These are phyloP conservation scores for Phascolomyces articulosus DNA, from an alignment of 371 early-diverging fungal genomes.

Conservation along the genomic window DNA sequence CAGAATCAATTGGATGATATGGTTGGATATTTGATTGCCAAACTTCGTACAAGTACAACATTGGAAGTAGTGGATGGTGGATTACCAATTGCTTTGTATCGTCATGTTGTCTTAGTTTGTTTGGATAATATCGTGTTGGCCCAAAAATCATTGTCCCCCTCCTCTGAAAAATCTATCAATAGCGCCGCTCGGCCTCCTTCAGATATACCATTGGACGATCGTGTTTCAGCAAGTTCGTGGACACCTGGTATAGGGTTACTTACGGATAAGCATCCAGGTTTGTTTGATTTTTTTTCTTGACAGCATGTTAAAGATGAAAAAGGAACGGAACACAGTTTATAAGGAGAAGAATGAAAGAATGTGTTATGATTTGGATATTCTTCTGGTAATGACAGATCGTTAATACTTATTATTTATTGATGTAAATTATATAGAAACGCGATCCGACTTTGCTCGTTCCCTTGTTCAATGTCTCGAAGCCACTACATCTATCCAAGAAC, in stretches of 20 bases:
- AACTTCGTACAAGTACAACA: slow-evolving; percentile 48
- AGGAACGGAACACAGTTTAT: no score
- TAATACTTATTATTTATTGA: no score
- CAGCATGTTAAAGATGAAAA: no score
- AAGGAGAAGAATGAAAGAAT: no score
- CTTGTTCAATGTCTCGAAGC: slow-evolving; percentile 23
- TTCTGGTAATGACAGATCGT: no score
- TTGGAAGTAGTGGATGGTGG: slow-evolving; percentile 41
- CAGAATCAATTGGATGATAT: slow-evolving; percentile 85
- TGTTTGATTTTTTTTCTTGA: neutral
- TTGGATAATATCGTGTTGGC: slow-evolving; percentile 35
- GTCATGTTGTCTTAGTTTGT: slow-evolving; percentile 49
- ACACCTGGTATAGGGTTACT: slow-evolving; percentile 50
- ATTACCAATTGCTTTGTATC: slow-evolving; percentile 44
- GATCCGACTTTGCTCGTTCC: slow-evolving; percentile 30
- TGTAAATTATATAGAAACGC: slow-evolving; percentile 27
- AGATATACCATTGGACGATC: slow-evolving; percentile 18
- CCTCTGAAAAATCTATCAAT: neutral
- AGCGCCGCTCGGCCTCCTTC: neutral
- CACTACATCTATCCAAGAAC: slow-evolving; percentile 5
- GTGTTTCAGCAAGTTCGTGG: slow-evolving; percentile 26
- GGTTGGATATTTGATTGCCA: slow-evolving; percentile 70
- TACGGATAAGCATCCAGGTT: slow-evolving; percentile 37
- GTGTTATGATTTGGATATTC: no score
- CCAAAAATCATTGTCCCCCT: slow-evolving; percentile 10